A percentile compares a stretch with the other conserved stretches of the same genome.
Evolutionary conservation across 805 yeast genomes (phyloP).

Genomic region (Saitoella complicata): DNA sequence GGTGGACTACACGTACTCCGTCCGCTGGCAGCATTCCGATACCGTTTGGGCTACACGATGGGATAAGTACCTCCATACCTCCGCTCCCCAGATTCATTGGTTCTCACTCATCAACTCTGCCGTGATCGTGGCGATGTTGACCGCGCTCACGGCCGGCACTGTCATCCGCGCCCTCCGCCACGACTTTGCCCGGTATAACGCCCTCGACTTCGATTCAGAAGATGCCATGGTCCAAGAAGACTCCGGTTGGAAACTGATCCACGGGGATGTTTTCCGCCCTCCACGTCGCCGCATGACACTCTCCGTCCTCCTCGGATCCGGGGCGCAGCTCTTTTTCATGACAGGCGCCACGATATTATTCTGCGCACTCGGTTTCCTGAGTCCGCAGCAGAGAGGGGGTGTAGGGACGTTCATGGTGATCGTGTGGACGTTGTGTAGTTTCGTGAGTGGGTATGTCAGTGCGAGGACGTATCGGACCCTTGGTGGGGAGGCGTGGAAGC

Average conservation of each 20-base stretch:
- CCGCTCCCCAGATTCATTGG: constrained; percentile 92
- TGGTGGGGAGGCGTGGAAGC: constrained; percentile 85
- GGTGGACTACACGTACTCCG: constrained; percentile 77
- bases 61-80: constrained; percentile 88
- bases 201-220: constrained; percentile 63
- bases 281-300: constrained; percentile 56
- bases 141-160: constrained; percentile 63
- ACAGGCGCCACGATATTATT: constrained; percentile 52
- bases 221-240: constrained; percentile 61
- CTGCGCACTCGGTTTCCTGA: constrained; percentile 75
- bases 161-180: constrained; percentile 62
- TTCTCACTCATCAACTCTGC: constrained; percentile 79
- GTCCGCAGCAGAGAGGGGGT: constrained; percentile 92
- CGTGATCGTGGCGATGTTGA: constrained; percentile 58
- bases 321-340: constrained; percentile 72
- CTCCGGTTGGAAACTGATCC: constrained; percentile 91
- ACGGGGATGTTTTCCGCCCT: constrained; percentile 86
- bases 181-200: constrained; percentile 80
- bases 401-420: constrained; percentile 80
- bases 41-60: constrained; percentile 97
- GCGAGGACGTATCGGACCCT: constrained; percentile 73
- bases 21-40: constrained; percentile 47
- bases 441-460: constrained; percentile 75
- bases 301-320: constrained; percentile 76
- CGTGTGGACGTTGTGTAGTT: constrained; percentile 64